Base-by-base conservation (phyloP, 176 grass and related monocot species). In the Rhynchospora breviuscula region DNA sequence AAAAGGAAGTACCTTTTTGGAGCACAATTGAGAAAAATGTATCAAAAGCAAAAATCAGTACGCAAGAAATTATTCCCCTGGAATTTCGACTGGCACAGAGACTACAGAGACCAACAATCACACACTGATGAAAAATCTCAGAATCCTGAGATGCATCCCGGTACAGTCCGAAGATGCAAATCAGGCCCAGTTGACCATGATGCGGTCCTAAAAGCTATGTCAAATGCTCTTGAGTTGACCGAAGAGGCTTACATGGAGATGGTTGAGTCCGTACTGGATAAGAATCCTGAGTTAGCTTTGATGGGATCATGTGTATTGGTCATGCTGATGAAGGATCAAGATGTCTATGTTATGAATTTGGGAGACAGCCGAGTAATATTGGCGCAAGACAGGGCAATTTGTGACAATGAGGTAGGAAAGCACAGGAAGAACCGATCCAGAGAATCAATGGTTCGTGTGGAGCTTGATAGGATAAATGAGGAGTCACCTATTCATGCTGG, bases 311-410 rank as follows among this genome's bases (percentile, higher is more conserved):
- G 94, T 53, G 91, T 93, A 57, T 90, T 97, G 56, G 94, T 97
- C 51, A 97, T 97, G 94, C 88, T 97, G 81, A 97, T 97, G 94
- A 97, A 97, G 73, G 94, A 97, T 74, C 91, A 93, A 79, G 94
- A 97, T 93, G 94, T 93, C 59, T 97, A 97, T 87, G 84, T 97
- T 64, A 97, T 97, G 89, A 97, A 97, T 81, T 88, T 97, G 21
- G 94, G 94, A 69, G 94, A 97, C 67, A 97, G 94, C 66, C 88
- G 94, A 78, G 89, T 88, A 84, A 91, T 97, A 76, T 88, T 97
- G 91, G 94, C 91, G 61, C 94, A 97, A 80, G 94, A 97, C 67
- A 90, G 86, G 51, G 57, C 29, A 11, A 85, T 65, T 78, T 89
- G 92, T 86, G 64, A 89, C 10, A 86, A 84, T 80, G 84, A 84